phyloP scores from a whole-genome alignment of 148 eudicot species.

The Persicaria maculosa region DNA sequence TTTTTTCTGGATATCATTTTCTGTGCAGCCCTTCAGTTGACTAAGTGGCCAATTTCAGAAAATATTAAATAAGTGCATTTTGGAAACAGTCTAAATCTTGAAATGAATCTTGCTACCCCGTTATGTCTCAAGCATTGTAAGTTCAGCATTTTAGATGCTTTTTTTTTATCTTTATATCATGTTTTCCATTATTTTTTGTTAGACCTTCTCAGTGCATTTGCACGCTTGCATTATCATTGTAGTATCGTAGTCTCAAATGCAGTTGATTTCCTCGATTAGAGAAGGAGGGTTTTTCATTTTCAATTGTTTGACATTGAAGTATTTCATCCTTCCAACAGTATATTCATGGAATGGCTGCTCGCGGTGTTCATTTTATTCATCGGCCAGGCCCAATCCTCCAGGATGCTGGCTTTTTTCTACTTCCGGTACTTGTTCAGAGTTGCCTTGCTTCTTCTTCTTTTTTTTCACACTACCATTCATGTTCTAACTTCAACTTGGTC shows the following conservation, averaged over 20 bases:
- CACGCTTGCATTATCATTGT: background rate
- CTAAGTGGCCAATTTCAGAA: background rate
- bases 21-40: too few relatives aligned
- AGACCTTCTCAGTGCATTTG: background rate
- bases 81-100: too few relatives aligned
- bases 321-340: constrained; percentile 38
- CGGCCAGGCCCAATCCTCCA: constrained; percentile 89
- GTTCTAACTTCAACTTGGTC: background rate
- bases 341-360: constrained; percentile 93
- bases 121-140: background rate
- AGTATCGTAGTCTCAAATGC: background rate
- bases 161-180: background rate
- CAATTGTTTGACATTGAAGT: background rate
- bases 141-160: background rate
- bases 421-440: constrained; percentile 47
- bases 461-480: background rate
- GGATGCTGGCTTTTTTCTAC: constrained; percentile 87
- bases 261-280: background rate
- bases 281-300: background rate
- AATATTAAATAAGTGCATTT: background rate
- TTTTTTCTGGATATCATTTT: too few relatives aligned
- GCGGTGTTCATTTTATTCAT: constrained; percentile 95
- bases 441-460: background rate
- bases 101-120: too few relatives aligned
- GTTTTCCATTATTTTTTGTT: background rate